phyloP scores from a whole-genome alignment of 257 asterid genomes.

The Solanum tarijense region DNA sequence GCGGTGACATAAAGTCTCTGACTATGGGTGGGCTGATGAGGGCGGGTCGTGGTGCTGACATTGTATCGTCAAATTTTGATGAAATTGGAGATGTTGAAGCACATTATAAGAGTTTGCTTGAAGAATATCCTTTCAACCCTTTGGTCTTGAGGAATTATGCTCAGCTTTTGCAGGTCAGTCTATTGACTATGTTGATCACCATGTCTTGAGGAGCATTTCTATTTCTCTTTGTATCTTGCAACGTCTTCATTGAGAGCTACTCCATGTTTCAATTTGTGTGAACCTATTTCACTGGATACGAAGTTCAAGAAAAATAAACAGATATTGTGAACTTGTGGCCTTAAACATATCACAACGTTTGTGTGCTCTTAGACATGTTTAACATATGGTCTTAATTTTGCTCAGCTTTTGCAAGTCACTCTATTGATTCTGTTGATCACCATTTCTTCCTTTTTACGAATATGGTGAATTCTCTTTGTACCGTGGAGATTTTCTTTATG shows the following conservation, averaged over 20 bases:
- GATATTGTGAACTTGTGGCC: background rate
- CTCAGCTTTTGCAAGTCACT: background rate
- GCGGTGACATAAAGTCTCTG: background rate
- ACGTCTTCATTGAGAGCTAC: background rate
- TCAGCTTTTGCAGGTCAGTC: conserved; percentile 54
- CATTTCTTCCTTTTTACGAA: background rate
- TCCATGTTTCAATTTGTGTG: background rate
- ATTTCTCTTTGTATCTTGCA: background rate
- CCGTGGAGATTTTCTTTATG: background rate
- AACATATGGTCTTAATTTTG: background rate
- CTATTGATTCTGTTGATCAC: background rate
- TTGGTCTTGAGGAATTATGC: conserved; percentile 54
- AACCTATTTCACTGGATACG: background rate
- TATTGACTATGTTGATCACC: background rate
- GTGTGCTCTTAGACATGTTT: background rate
- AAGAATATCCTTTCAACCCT: conserved; percentile 44
- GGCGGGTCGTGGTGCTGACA: background rate
- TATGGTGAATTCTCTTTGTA: background rate
- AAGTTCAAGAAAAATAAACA: too few species aligned
- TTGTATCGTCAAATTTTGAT: background rate
- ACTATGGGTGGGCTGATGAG: background rate
- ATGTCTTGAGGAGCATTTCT: background rate
- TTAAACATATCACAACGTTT: background rate
- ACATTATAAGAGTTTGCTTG: conserved; percentile 18
- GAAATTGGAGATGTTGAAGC: conserved; percentile 24